Conservation (phyloP, 2,329 filamentous ascomycete genomes). For the Byssothecium circinans region DNA sequence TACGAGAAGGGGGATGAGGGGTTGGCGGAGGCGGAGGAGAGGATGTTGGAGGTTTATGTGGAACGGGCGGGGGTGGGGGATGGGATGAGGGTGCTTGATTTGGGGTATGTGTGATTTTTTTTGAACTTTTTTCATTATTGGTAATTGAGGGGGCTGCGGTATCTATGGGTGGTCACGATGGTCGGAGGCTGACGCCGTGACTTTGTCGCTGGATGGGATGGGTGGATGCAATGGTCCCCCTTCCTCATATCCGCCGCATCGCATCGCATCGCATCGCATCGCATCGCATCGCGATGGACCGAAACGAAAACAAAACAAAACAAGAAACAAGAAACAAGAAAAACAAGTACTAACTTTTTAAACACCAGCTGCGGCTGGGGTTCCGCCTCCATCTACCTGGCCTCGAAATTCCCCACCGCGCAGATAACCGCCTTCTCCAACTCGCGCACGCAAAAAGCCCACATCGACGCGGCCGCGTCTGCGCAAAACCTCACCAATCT, state of each 20-base stretch:
- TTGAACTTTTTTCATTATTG: too few species aligned
- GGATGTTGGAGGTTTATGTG: conserved; percentile 66
- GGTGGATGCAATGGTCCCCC: too few species aligned
- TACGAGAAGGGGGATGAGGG: conserved; percentile 60
- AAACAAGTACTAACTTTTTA: not conserved
- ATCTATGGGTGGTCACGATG: conserved; percentile 4
- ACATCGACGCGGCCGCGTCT: conserved; percentile 63
- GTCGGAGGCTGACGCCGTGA: too few species aligned
- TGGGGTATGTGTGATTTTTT: conserved; percentile 52
- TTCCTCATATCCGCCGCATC: not conserved
- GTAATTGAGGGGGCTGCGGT: too few species aligned
- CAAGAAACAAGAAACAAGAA: not conserved
- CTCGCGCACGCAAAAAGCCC: conserved; percentile 67
- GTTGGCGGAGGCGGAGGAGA: conserved; percentile 66
- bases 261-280: too few species aligned
- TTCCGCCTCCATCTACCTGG: conserved; percentile 65
- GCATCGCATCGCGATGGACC: too few species aligned
- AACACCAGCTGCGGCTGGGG: conserved; percentile 67
- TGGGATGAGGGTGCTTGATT: conserved; percentile 64
- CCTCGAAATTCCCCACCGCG: conserved; percentile 64
- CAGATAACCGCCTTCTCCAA: conserved; percentile 70
- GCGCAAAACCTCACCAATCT: conserved; percentile 62
- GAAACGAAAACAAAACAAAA: not conserved
- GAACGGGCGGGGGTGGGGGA: conserved; percentile 61
- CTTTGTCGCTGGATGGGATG: too few species aligned